These are phyloP conservation scores for Sporormia fimetaria DNA, from an alignment of 495 filamentous ascomycete genomes.

Conservation along the genomic window DNA sequence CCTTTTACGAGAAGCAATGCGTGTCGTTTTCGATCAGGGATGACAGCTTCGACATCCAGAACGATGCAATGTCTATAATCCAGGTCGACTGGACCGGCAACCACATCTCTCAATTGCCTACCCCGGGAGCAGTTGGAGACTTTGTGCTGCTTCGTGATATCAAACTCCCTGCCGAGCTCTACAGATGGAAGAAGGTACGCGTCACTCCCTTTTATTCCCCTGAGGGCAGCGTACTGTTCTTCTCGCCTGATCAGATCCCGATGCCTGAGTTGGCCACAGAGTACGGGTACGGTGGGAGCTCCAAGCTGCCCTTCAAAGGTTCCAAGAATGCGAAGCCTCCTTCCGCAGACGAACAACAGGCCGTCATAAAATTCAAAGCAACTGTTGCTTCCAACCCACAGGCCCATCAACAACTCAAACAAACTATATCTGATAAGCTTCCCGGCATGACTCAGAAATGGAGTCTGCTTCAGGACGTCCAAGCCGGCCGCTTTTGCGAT, in stretches of 20 bases:
- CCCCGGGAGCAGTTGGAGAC: constrained; percentile 23
- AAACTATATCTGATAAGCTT: no score
- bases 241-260: not conserved
- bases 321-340: not conserved
- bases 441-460: constrained; percentile 42
- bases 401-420: not conserved
- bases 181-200: not conserved
- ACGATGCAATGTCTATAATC: not conserved
- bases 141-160: constrained; percentile 27
- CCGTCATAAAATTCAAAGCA: not conserved
- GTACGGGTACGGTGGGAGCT: not conserved
- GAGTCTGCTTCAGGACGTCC: constrained; percentile 52
- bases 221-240: constrained; percentile 1
- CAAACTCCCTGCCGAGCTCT: constrained; percentile 7
- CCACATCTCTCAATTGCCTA: no score
- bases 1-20: no score
- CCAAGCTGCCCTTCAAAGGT: not conserved
- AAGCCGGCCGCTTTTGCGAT: constrained; percentile 49
- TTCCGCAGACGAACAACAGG: not conserved
- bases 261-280: not conserved
- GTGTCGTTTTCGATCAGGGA: no score
- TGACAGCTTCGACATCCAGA: constrained; percentile 9
- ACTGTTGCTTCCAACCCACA: not conserved
- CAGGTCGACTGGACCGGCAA: no score
- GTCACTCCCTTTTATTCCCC: not conserved